Evolutionary conservation across 768 basidiomycete species (phyloP), one percentile per base, ranked within the genome.

Genomic region (Russula sp.): DNA sequence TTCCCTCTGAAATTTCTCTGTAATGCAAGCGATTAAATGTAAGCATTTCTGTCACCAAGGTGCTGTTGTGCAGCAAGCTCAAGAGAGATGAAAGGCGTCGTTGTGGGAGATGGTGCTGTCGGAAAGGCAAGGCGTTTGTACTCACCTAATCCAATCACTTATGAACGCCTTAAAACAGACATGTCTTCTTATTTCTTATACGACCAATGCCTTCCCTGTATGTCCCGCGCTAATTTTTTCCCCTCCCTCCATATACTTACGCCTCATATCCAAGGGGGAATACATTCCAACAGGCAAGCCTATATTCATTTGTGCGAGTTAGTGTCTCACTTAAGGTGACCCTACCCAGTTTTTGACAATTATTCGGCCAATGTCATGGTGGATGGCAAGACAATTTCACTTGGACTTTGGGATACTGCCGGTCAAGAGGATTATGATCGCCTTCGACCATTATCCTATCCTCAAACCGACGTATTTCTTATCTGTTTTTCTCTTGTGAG

Each of bases 361-460:
- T 98, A 97, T 74, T 94, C 92, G 61, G 94, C 94, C 65, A 96
- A 95, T 77, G 95, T 99, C 61, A 94, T 98, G 88, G 97, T 99
- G 53, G 97, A 99, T 72, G 93, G 94, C 70, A 95, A 96, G 82
- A 97, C 97, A 58, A 95, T 98, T 73, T 97, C 94, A 65, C 86
- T 98, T 62, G 96, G 96, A 56, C 81, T 99, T 62, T 99, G 97
- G 97, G 97, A 99, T 83, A 99, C 97, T n/a, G 97, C 97, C 40
- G 97, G 97, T 69, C 97, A 99, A 78, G 97, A 99, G 77, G 96
- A 99, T 80, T 99, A 96, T 75, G 94, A 96, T 79, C 89, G 97
- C 50, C 89, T 99, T 70, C 88, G 97, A 70, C 97, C 97, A 57
- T 84, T 99, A 71, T 96, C 93, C 67, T 99, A 99, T 79, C 97